Evolutionary conservation across 2,329 filamentous ascomycete species (phyloP), one percentile per base, ranked within the genome.

Genomic region (Harringtonia lauricola): DNA sequence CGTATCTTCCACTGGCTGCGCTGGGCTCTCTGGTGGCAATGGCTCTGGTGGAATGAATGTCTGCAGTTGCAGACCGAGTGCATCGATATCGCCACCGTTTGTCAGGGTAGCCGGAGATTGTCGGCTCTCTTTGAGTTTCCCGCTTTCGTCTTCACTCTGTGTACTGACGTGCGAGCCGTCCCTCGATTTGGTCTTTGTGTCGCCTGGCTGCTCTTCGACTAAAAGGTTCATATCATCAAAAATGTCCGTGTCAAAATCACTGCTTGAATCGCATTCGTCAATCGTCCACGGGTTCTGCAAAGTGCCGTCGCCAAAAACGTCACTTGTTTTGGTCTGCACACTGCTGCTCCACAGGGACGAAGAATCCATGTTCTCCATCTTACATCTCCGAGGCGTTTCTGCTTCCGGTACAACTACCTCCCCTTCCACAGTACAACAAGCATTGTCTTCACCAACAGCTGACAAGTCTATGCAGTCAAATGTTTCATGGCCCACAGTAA

Each of bases 391-490:
- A 10, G 40, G 21, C 7, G 33, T 42, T 26, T 14, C 15, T 35
- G 33, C 33, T 37, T 10, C 9, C 6, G 26, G 12, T 14, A 19
- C n/a, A 21, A n/a, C n/a, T 41, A 29, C 19, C 7, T 39, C 29
- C 22, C 24, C 26, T n/a, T n/a, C n/a, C 19, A 4, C 5, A 19
- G 9, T 21, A 22, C 17, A 41, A 30, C 14, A 8, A 14, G 24
- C n/a, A 3, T 34, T 33, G 8, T 36, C 43, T 1, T 47, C 47
- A 9, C 45, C 43, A 12, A 38, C 17, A 15, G 29, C 28, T 1
- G 49, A 48, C 4, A 50, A 38, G 31, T 52, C 50, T 9, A 52
- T 42, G 28, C 36, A 48, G 10, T 48, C 49, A n/a, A 50, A 19
- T 2, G 42, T 36, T 8, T 35, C 18, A 2, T 45, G 40, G 5